These are phyloP conservation scores for Plasmodium cynomolgi DNA, from an alignment of 169 alveolate species.

Conservation along the genomic window DNA sequence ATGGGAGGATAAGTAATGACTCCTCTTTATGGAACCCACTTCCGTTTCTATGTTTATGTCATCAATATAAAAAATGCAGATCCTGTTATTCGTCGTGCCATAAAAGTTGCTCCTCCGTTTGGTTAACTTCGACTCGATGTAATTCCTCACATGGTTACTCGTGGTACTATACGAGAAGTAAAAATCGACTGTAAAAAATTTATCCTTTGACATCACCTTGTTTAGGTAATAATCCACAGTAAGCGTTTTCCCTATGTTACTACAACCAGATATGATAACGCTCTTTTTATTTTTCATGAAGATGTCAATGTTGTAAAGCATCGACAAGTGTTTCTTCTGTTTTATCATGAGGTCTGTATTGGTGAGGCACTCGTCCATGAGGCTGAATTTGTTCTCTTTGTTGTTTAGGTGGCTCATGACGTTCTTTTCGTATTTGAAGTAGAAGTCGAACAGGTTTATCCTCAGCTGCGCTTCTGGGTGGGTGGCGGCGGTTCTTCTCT, in stretches of 20 bases:
- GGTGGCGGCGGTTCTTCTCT: too few species aligned
- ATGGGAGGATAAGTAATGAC: constrained; percentile 59
- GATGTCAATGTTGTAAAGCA: constrained; percentile 57
- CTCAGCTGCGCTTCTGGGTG: not conserved
- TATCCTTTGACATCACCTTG: constrained; percentile 53
- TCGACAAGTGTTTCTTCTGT: constrained; percentile 57
- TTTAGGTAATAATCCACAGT: constrained; percentile 56
- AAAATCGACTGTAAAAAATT: constrained; percentile 56
- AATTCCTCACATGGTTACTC: constrained; percentile 70
- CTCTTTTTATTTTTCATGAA: constrained; percentile 69
- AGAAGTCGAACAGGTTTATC: constrained; percentile 43
- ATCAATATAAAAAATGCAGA: constrained; percentile 62
- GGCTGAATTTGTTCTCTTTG: constrained; percentile 50
- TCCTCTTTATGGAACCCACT: constrained; percentile 7
- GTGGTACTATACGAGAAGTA: constrained; percentile 57
- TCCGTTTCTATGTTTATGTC: constrained; percentile 67
- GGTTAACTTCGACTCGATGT: constrained; percentile 60
- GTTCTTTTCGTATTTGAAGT: constrained; percentile 62
- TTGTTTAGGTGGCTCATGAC: constrained; percentile 41
- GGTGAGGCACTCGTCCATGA: constrained; percentile 48
- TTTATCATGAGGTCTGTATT: constrained; percentile 40
- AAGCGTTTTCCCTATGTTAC: constrained; percentile 59
- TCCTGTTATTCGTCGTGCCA: constrained; percentile 58
- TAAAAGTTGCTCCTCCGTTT: constrained; percentile 57
- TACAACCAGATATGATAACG: constrained; percentile 60